Conservation (phyloP, 108 stramenopile genomes). For the Fistulifera solaris region DNA sequence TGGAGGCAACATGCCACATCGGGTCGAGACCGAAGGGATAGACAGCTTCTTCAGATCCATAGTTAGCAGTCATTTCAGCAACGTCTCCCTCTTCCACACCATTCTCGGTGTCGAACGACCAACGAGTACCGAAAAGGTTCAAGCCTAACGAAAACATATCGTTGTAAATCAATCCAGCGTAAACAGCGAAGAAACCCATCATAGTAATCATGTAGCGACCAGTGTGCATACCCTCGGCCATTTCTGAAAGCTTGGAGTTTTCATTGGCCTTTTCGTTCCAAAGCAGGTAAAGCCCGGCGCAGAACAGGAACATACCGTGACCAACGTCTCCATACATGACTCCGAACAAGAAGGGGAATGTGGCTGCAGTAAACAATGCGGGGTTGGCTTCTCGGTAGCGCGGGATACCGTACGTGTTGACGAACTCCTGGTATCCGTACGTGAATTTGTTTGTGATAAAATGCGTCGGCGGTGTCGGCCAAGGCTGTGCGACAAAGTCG, state of each 20-base stretch:
- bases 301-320: conserved; percentile 84
- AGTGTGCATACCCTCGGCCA: conserved; percentile 72
- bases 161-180: conserved; percentile 97
- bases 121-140: conserved; percentile 87
- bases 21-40: conserved; percentile 99
- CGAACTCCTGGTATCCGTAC: conserved; percentile 93
- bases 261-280: conserved; percentile 75
- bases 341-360: conserved; percentile 99
- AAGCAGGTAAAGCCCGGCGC: conserved; percentile 71
- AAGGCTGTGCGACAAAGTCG: conserved; percentile 78
- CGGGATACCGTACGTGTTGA: conserved; percentile 98
- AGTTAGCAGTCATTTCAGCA: conserved; percentile 47
- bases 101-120: conserved; percentile 51
- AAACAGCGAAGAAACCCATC: conserved; percentile 97
- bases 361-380: conserved; percentile 95
- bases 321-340: conserved; percentile 99
- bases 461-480: conserved; percentile 95
- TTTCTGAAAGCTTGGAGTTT: conserved; percentile 73
- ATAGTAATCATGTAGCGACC: conserved; percentile 94
- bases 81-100: conserved; percentile 65
- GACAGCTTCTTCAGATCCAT: conserved; percentile 74
- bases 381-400: conserved; percentile 98
- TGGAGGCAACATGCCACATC: conserved; percentile 91
- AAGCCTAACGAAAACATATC: conserved; percentile 95
- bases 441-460: conserved; percentile 95